Conservation (phyloP, 2,329 filamentous ascomycete genomes). For the Mycocentrospora acerina region DNA sequence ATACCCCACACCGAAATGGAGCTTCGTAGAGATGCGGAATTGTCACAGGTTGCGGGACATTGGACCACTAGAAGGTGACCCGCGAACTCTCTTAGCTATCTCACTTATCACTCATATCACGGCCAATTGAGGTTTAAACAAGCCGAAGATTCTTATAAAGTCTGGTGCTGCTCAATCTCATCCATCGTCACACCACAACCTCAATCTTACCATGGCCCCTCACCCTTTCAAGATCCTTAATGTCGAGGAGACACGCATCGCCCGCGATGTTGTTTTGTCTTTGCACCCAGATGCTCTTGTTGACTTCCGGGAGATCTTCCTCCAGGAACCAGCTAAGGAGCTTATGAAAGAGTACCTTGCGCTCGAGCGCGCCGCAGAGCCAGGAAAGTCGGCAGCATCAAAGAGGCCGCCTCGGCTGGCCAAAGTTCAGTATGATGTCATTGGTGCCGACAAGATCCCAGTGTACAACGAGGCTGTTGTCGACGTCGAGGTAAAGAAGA, state of each 20-base stretch:
- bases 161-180: too few relatives aligned
- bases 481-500: conserved; percentile 47
- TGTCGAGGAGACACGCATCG: conserved; percentile 55
- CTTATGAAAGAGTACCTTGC: conserved; percentile 52
- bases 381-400: conserved; percentile 42
- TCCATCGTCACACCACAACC: too few relatives aligned
- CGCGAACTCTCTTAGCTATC: too few relatives aligned
- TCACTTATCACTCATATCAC: too few relatives aligned
- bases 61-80: too few relatives aligned
- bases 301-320: conserved; percentile 54
- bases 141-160: too few relatives aligned
- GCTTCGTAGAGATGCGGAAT: too few relatives aligned
- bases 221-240: conserved; percentile 60
- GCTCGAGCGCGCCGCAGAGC: conserved; percentile 47
- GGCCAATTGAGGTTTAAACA: too few relatives aligned
- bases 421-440: conserved; percentile 58
- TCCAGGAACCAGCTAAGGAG: conserved; percentile 54
- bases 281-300: conserved; percentile 40
- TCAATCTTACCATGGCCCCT: conserved; percentile 41
- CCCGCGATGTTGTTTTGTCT: conserved; percentile 53
- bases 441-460: conserved; percentile 53
- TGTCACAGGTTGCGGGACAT: too few relatives aligned
- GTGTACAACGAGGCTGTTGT: conserved; percentile 58
- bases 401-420: conserved; percentile 53
- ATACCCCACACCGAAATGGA: too few relatives aligned